These are phyloP conservation scores for Pyrenula massariospora DNA, from an alignment of 495 filamentous ascomycete species.

Conservation along the genomic window DNA sequence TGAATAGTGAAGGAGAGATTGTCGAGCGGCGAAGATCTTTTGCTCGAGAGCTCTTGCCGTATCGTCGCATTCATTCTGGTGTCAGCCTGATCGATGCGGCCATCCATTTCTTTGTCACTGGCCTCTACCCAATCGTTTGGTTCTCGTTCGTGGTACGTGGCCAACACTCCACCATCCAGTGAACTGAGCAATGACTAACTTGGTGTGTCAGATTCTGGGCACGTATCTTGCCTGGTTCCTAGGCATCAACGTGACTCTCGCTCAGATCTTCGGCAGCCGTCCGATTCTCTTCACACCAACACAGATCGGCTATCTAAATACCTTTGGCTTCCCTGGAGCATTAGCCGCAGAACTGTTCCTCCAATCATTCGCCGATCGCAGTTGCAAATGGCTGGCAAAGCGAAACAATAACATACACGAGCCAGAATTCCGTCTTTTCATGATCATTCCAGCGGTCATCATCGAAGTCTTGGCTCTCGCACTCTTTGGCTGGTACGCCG, in stretches of 20 bases:
- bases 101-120: not conserved
- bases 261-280: not conserved
- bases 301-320: not conserved
- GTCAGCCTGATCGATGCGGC: not conserved
- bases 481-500: not conserved
- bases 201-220: not conserved
- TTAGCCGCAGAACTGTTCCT: not conserved
- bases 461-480: not conserved
- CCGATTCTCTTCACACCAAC: not conserved
- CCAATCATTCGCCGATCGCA: not conserved
- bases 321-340: not conserved
- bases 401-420: not conserved
- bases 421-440: not conserved
- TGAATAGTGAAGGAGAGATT: not conserved
- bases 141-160: not conserved
- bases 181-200: not conserved
- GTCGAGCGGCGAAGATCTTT: not conserved
- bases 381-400: not conserved
- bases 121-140: not conserved
- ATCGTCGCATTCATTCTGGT: too few species aligned
- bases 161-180: not conserved
- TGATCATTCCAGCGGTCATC: not conserved
- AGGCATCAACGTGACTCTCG: not conserved
- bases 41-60: not conserved
- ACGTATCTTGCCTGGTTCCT: not conserved